Evolutionary conservation across 2,329 filamentous ascomycete species (phyloP).

Genomic region (Lasiodiplodia sp.): DNA sequence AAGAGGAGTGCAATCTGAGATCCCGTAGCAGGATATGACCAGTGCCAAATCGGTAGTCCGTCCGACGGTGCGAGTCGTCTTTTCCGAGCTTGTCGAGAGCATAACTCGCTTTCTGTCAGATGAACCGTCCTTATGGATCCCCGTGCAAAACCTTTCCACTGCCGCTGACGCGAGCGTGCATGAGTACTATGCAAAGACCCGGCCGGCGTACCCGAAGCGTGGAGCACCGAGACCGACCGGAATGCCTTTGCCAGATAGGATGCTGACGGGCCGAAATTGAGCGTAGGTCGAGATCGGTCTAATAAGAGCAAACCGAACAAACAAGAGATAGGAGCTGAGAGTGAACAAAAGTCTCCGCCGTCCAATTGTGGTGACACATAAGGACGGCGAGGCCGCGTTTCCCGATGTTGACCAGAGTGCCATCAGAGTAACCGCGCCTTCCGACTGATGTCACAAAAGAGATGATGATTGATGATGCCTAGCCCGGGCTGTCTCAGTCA

Average conservation of each 20-base stretch:
- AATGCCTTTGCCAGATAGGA: conserved; percentile 23
- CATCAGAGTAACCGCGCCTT: conserved; percentile 41
- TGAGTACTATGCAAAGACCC: conserved; percentile 19
- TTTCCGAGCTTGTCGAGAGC: conserved; percentile 19
- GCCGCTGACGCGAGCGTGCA: conserved; percentile 16
- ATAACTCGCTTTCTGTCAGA: conserved; percentile 10
- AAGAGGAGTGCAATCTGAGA: conserved; percentile 27
- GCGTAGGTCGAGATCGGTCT: conserved; percentile 36
- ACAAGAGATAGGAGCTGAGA: conserved; percentile 45
- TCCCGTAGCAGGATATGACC: conserved; percentile 26
- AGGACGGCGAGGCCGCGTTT: conserved; percentile 55
- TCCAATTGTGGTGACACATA: conserved; percentile 41
- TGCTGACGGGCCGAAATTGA: conserved; percentile 26
- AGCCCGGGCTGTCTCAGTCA: conserved; percentile 32
- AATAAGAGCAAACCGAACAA: conserved; percentile 44
- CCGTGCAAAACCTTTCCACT: conserved; percentile 15
- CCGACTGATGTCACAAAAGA: conserved; percentile 40
- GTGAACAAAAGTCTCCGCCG: conserved; percentile 45
- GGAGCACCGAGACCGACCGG: conserved; percentile 26
- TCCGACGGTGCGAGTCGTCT: conserved; percentile 3
- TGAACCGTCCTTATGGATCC: conserved; percentile 11
- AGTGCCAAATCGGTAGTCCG: conserved; percentile 3
- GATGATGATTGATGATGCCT: conserved; percentile 49
- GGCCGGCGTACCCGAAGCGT: conserved; percentile 12
- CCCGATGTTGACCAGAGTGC: conserved; percentile 47